Evolutionary conservation across 2,329 filamentous ascomycete genomes (phyloP).

Genomic region (Colletotrichum orchidophilum): DNA sequence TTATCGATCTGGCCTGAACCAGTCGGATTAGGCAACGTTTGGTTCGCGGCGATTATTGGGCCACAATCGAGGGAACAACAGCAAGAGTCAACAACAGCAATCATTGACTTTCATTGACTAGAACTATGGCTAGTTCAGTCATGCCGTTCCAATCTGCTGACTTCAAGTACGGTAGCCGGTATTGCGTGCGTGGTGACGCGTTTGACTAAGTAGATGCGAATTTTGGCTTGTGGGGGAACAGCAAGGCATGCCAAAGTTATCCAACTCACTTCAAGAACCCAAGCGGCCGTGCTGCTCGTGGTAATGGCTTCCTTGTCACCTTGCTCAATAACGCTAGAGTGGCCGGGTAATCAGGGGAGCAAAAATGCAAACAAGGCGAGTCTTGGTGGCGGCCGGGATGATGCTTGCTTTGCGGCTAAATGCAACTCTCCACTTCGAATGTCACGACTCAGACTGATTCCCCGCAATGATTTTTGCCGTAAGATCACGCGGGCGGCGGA

Average conservation of each 20-base stretch:
- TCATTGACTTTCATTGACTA: no score
- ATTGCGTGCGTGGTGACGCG: background rate
- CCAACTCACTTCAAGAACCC: background rate
- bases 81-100: no score
- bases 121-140: no score
- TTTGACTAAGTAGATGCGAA: background rate
- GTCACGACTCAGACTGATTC: conserved; percentile 1
- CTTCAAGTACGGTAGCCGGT: background rate
- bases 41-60: no score
- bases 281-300: background rate
- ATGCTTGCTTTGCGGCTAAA: conserved; percentile 30
- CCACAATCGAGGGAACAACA: no score
- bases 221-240: background rate
- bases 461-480: conserved; percentile 29
- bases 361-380: background rate
- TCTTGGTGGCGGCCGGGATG: background rate
- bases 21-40: background rate
- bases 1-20: background rate
- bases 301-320: background rate
- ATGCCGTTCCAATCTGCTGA: no score
- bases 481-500: background rate
- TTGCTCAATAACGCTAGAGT: background rate
- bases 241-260: background rate
- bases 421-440: conserved; percentile 30
- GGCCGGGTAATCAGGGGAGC: conserved; percentile 18